Percentiles rank a stretch among this genome's conserved stretches.
Evolutionary conservation across 73 alveolate species (phyloP).

Genomic region (Paramecium caudatum): DNA sequence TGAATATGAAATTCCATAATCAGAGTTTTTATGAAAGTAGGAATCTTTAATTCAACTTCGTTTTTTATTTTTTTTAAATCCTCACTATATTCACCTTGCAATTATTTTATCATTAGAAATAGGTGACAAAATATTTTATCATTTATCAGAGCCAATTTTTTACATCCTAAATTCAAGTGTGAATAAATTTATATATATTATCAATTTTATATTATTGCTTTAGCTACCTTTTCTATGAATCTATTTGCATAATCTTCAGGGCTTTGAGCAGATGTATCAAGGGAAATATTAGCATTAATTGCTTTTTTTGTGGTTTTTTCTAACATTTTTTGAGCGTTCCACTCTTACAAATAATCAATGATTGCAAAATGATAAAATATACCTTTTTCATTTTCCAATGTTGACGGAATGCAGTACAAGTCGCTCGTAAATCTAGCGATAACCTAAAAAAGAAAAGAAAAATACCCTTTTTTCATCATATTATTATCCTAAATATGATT

Average conservation of each 20-base stretch:
- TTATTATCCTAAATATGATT: background rate
- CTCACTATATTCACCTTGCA: no score
- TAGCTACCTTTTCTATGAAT: slow-evolving; percentile 59
- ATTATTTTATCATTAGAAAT: no score
- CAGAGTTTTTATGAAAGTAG: background rate
- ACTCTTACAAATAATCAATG: slow-evolving; percentile 16
- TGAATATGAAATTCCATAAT: background rate
- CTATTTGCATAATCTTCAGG: slow-evolving; percentile 59
- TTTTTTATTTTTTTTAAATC: slow-evolving; percentile 10
- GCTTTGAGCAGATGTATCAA: slow-evolving; percentile 22
- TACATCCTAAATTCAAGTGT: no score
- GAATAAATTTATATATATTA: no score
- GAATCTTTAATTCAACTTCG: background rate
- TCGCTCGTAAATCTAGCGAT: background rate
- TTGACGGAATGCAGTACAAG: background rate
- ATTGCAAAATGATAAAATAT: background rate
- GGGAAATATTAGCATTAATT: background rate
- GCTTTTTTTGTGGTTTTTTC: background rate
- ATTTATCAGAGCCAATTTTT: no score
- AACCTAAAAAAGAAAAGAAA: background rate
- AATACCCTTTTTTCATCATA: background rate
- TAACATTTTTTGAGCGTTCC: background rate
- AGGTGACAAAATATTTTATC: no score
- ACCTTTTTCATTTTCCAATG: background rate
- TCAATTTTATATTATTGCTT: background rate